Percentiles rank a stretch among this genome's conserved stretches.
phyloP scores from a whole-genome alignment of 306 rosid species.

The Dalbergia oliveri region DNA sequence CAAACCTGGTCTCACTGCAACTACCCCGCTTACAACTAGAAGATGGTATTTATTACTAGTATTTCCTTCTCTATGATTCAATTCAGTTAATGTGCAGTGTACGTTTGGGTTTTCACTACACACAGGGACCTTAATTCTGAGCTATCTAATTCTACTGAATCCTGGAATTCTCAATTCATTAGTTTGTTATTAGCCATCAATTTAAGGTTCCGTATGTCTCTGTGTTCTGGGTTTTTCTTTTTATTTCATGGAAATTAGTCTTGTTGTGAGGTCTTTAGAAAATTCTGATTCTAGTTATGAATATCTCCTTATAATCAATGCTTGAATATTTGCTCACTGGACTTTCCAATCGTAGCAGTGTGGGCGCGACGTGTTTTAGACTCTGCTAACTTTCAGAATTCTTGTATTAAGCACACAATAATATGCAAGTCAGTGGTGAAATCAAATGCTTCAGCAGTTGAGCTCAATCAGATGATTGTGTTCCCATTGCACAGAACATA shows the following conservation, averaged over 20 bases:
- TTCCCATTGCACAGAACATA: not conserved
- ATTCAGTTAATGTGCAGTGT: not conserved
- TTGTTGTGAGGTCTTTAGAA: too few relatives aligned
- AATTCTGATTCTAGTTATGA: too few relatives aligned
- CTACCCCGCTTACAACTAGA: slow-evolving; percentile 39
- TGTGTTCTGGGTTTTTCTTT: not conserved
- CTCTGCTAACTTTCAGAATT: not conserved
- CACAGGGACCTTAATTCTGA: not conserved
- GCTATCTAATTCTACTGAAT: not conserved
- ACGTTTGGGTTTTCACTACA: slow-evolving; percentile 7
- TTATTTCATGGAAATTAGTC: not conserved
- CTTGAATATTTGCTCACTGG: not conserved
- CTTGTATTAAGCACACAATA: not conserved
- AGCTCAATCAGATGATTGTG: not conserved
- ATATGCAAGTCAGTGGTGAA: not conserved
- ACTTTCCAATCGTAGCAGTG: not conserved
- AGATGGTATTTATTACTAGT: slow-evolving; percentile 60
- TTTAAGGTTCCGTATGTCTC: not conserved
- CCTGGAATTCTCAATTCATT: not conserved
- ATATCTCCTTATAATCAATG: too few relatives aligned
- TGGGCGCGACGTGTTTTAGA: not conserved
- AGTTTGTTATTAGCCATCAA: not conserved
- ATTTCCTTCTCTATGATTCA: not conserved
- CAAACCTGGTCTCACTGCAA: slow-evolving; percentile 56
- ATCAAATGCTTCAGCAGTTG: not conserved